These are phyloP conservation scores for Heracleum sosnowskyi DNA, from an alignment of 129 eudicot genomes.

Conservation along the genomic window DNA sequence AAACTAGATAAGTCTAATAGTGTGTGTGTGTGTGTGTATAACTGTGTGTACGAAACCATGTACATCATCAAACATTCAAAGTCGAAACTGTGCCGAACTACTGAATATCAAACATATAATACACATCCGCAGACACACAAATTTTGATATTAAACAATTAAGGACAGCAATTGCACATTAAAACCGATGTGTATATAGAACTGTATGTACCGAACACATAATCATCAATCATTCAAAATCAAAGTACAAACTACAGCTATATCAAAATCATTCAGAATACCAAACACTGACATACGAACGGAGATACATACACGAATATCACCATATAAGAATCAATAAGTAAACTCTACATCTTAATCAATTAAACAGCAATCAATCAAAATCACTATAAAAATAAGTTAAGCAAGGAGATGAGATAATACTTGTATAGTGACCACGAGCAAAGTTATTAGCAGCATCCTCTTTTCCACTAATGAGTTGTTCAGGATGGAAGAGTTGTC, in stretches of 20 bases:
- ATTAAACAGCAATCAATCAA: too few relatives aligned
- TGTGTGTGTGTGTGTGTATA: background rate
- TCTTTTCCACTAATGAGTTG: constrained; percentile 85
- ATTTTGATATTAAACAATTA: background rate
- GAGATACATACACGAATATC: too few relatives aligned
- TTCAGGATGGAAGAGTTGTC: constrained; percentile 79
- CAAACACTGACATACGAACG: too few relatives aligned
- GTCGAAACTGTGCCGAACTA: constrained; percentile 36
- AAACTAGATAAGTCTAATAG: background rate
- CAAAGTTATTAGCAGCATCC: constrained; percentile 81
- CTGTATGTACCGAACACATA: too few relatives aligned
- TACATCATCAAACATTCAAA: background rate
- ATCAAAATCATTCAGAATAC: too few relatives aligned
- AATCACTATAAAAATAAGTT: too few relatives aligned
- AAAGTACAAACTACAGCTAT: too few relatives aligned
- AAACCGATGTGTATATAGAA: too few relatives aligned
- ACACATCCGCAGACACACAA: background rate
- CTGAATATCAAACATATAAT: background rate
- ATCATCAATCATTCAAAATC: too few relatives aligned
- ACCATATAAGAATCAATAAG: too few relatives aligned
- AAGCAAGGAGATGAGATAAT: background rate
- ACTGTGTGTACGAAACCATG: background rate
- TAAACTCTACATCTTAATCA: background rate
- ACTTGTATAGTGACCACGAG: constrained; percentile 81
- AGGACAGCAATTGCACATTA: background rate